Evolutionary conservation across 371 early-diverging fungal species (phyloP).

Genomic region (Mortierella sp.): DNA sequence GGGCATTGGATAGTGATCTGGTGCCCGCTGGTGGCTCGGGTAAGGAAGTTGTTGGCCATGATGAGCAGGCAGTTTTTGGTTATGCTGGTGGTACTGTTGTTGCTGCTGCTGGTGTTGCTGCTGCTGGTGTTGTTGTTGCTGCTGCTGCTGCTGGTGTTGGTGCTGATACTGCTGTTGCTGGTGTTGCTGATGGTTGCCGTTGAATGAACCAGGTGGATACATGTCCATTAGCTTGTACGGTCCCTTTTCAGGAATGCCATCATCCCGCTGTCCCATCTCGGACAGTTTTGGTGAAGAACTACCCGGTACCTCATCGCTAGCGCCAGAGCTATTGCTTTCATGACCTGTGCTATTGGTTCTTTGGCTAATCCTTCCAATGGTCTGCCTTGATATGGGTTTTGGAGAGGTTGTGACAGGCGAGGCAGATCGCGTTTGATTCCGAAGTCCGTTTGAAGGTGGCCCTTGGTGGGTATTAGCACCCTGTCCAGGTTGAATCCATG

Average conservation of each 20-base stretch:
- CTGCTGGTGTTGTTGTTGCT: slow-evolving; percentile 5
- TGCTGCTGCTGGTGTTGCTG: background rate
- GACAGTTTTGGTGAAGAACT: slow-evolving; percentile 4
- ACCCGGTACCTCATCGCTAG: no score
- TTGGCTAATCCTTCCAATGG: background rate
- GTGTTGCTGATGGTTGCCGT: background rate
- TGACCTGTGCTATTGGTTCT: no score
- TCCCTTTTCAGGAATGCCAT: slow-evolving; percentile 20
- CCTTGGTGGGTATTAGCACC: no score
- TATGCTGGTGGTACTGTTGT: slow-evolving; percentile 5
- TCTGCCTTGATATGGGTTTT: slow-evolving; percentile 1
- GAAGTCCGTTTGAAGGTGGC: no score
- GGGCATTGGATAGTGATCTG: no score
- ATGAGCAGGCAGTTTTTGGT: background rate
- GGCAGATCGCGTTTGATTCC: background rate
- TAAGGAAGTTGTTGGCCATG: no score
- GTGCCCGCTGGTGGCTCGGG: no score
- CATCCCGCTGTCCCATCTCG: slow-evolving; percentile 10
- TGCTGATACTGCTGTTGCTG: background rate
- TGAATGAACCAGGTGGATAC: background rate
- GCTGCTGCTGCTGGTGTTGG: slow-evolving; percentile 11
- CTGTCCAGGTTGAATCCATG: no score
- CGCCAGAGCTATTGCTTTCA: no score
- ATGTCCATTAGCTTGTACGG: slow-evolving; percentile 2
- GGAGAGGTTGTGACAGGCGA: slow-evolving; percentile 15